These are phyloP conservation scores for Aspergillus awamori DNA, from an alignment of 2,329 filamentous ascomycete species.

Conservation along the genomic window DNA sequence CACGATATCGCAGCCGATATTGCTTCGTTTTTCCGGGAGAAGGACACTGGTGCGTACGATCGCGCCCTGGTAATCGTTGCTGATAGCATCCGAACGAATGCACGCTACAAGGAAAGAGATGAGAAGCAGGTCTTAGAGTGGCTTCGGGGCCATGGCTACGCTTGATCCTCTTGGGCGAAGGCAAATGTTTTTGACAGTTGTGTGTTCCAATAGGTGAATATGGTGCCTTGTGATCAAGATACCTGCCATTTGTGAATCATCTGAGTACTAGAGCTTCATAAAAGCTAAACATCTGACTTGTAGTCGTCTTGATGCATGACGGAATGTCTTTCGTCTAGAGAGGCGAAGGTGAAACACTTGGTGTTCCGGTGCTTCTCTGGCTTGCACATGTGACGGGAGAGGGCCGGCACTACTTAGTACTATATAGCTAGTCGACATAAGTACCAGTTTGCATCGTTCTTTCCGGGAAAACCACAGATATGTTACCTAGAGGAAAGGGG, in stretches of 20 bases:
- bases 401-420: too few relatives aligned
- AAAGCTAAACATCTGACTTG: neutral
- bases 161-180: conserved; percentile 31
- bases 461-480: neutral
- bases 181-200: neutral
- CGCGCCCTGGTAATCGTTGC: conserved; percentile 81
- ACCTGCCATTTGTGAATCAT: neutral
- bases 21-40: conserved; percentile 77
- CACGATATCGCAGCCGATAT: conserved; percentile 73
- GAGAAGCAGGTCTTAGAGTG: conserved; percentile 73
- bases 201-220: neutral
- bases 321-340: too few relatives aligned
- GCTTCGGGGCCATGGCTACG: conserved; percentile 67
- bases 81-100: conserved; percentile 82
- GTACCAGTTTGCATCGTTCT: too few relatives aligned
- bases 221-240: neutral
- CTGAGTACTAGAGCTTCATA: neutral
- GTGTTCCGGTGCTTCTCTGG: too few relatives aligned
- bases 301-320: too few relatives aligned
- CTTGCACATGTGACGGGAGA: too few relatives aligned
- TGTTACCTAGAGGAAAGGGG: neutral
- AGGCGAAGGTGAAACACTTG: too few relatives aligned
- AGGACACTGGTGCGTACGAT: conserved; percentile 84
- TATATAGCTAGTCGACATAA: too few relatives aligned
- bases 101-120: conserved; percentile 80